Evolutionary conservation across 1,284 basidiomycete genomes (phyloP), one percentile per base, ranked within the genome.

Genomic region (Ustilago lituana): DNA sequence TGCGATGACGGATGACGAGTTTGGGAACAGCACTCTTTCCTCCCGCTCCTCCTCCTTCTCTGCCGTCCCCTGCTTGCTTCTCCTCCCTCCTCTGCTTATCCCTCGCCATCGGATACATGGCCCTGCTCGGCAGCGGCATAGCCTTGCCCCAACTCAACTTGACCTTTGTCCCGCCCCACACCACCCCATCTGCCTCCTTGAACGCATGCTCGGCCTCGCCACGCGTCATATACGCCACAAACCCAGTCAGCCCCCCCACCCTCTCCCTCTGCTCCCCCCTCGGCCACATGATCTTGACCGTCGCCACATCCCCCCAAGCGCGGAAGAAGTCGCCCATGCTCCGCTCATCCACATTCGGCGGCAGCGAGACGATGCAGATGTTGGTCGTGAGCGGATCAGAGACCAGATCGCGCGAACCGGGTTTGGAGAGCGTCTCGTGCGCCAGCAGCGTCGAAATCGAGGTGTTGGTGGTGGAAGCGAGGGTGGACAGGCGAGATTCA

Each of bases 101-200:
- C 6, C 37, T 44, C n/a, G 29, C 27, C 58, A 53, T 53, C 0
- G 66, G 56, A 44, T 62, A 69, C 47, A 55, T 39, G 10, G 66
- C 41, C 12, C 59, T 22, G 0, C 86, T 83, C 14, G 91, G 93
- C 48, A 95, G 85, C 7, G 92, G 90, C 15, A 98, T 91, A 2
- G 92, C 90, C 82, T 97, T 98, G 74, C 94, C 94, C 94, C 95
- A 98, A 17, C 93, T 92, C 14, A 94, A 90, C 23, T 91, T 87
- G 17, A 98, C 84, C 22, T 91, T 82, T 33, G 86, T 90, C 0
- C 93, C 94, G 56, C 90, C 91, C 94, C 94, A 98, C 45, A 93
- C 91, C 59, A 89, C 89, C 0, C 94, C 94, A 75, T 98, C 94
- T 46, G 91, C 87, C 77, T 94, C 90, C 20, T 89, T 88, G 17